Base-by-base conservation (phyloP, 805 yeast species). In the Candida palmyrensis region DNA sequence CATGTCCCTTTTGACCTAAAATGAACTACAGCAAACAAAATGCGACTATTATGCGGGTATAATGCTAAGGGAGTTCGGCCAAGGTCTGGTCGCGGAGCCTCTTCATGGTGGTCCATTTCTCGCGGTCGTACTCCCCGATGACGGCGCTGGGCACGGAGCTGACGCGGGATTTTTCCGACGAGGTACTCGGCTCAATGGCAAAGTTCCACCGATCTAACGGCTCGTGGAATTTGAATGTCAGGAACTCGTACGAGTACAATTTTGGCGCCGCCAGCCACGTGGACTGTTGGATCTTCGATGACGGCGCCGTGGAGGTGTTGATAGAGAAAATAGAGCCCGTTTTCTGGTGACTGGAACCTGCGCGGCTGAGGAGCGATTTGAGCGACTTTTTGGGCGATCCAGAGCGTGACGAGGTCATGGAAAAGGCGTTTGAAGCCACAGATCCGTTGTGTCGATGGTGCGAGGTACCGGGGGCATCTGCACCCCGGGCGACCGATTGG, bases 71-170 rank as follows among this genome's bases (percentile, higher is more conserved):
- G n/a, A n/a, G n/a, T n/a, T n/a, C n/a, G n/a, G n/a, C n/a, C n/a
- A n/a, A n/a, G n/a, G n/a, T n/a, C 25, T 43, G 32, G 19, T 39
- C 36, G 24, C 41, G 51, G 32, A 70, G 42, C 15, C 62, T 48
- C 42, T 68, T 66, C 40, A 77, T 59, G 0, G 75, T 71, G 36
- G 71, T 59, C 83, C 83, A 77, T 49, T 78, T 78, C 48, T 78
- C 85, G 44, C 71, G 59, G 45, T 78, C 85, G 47, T 78, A 78
- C 45, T 75, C 76, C 0, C 84, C 83, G 35, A 77, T 68, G 3
- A 75, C 77, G 9, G 68, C 75, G 25, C 77, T 66, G 1, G 84
- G 83, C 24, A 66, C 39, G 46, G 70, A 55, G 55, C 74, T 47
- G 26, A 56, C 63, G 10, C 67, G 54, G 3, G 73, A 68, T 41